Evolutionary conservation across 2,329 filamentous ascomycete species (phyloP), one percentile per base, ranked within the genome.

Genomic region (Sclerotinia minor): DNA sequence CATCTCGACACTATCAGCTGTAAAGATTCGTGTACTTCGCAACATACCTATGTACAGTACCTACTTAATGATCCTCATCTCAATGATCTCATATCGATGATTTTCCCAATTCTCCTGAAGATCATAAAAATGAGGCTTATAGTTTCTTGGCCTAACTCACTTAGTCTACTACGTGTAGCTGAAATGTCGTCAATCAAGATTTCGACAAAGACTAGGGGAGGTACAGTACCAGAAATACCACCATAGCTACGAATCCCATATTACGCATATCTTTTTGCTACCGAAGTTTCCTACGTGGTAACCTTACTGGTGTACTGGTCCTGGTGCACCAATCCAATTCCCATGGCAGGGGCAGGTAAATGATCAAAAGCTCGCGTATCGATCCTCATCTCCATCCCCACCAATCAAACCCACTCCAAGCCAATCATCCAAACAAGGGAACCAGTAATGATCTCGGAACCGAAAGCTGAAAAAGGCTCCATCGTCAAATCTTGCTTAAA

Each of bases 401-500:
- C 44, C 57, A 49, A 60, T 60, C 57, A 47, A 9, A 44, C n/a
- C 11, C 19, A 32, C 29, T 52, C 50, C 17, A 11, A 47, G n/a
- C 29, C 26, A 57, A 24, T 38, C 17, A 35, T 3, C 32, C 6
- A 35, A 35, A 35, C 32, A 35, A 17, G 44, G 15, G 24, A 38
- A n/a, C 41, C 41, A 49, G 26, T 49, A 32, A 32, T 49, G 13
- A 35, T 1, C 7, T 35, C 32, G 32, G 35, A 35, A 32, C 32
- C 19, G 8, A 24, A 15, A 65, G 61, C 61, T 41, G 50, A 50
- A 29, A 41, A 41, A 57, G 38, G 38, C 50, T 57, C 13, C 49
- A n/a, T 55, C 61, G 61, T 57, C 13, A 55, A 65, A 45, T 54
- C 35, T n/a, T 65, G n/a, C 61, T 65, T 19, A 19, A 21, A n/a